phyloP scores from a whole-genome alignment of 1,284 basidiomycete species.

The Papiliotrema flavescens region DNA sequence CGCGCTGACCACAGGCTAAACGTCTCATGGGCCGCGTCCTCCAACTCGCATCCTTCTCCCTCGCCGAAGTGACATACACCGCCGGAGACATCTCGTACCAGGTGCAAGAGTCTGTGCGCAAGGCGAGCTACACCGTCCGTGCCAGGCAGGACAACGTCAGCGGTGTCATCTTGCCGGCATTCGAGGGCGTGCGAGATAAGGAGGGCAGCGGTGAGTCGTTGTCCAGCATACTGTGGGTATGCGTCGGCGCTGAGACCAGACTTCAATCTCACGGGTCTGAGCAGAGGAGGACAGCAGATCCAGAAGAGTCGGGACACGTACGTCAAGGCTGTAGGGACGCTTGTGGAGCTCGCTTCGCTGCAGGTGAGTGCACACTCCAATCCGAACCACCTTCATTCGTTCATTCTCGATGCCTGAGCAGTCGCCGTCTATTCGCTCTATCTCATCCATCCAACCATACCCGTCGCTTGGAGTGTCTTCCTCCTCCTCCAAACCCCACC shows the following conservation, averaged over 20 bases:
- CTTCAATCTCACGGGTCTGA: slow-evolving; percentile 96
- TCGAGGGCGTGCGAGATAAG: slow-evolving; percentile 77
- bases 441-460: too few species aligned
- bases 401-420: too few species aligned
- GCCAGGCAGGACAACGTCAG: slow-evolving; percentile 98
- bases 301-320: slow-evolving; percentile 91
- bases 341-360: slow-evolving; percentile 94
- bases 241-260: slow-evolving; percentile 57
- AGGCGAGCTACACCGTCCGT: slow-evolving; percentile 86
- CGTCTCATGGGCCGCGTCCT: slow-evolving; percentile 98
- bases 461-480: too few species aligned
- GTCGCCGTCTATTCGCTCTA: too few species aligned
- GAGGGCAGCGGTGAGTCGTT: slow-evolving; percentile 65
- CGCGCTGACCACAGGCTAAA: slow-evolving; percentile 66
- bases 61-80: slow-evolving; percentile 97
- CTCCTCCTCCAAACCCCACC: too few species aligned
- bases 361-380: slow-evolving; percentile 46
- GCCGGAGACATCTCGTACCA: slow-evolving; percentile 97
- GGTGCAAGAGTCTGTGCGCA: slow-evolving; percentile 62
- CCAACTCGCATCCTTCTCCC: slow-evolving; percentile 96
- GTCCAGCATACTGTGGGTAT: neutral
- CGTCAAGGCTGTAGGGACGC: slow-evolving; percentile 91
- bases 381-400: too few species aligned
- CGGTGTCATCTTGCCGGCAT: slow-evolving; percentile 93
- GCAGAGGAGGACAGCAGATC: slow-evolving; percentile 95